A percentile compares a stretch with the other conserved stretches of the same genome.
These are phyloP conservation scores for Trichoderma endophyticum DNA, from an alignment of 2,329 filamentous ascomycete species.

Conservation along the genomic window DNA sequence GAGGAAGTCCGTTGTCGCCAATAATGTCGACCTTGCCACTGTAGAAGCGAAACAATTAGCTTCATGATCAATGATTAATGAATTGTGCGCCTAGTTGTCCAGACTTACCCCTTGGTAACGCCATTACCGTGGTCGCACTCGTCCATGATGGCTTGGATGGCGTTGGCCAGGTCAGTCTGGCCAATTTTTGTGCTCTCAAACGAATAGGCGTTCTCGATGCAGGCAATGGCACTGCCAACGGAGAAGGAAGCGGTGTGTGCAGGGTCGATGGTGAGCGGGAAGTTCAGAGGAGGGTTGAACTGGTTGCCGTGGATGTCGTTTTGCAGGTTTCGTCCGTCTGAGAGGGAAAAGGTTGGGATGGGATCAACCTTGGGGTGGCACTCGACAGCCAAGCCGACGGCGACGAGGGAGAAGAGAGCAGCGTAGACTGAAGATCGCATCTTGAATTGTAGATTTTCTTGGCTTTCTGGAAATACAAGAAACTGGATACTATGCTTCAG, in stretches of 20 bases:
- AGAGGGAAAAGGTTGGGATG: slow-evolving; percentile 2
- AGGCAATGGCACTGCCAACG: slow-evolving; percentile 2
- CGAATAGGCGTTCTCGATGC: background rate
- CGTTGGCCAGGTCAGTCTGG: background rate
- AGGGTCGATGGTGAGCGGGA: background rate
- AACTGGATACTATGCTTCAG: background rate
- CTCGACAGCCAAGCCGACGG: background rate
- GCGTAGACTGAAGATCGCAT: background rate
- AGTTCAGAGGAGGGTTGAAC: background rate
- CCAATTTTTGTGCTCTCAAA: background rate
- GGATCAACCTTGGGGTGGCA: background rate
- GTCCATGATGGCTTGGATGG: background rate
- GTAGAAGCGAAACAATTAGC: background rate
- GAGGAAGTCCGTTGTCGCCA: background rate
- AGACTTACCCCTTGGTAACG: background rate
- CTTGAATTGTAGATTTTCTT: background rate
- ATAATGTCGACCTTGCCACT: background rate
- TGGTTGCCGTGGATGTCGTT: slow-evolving; percentile 8
- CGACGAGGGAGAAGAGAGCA: slow-evolving; percentile 2
- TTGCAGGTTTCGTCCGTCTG: background rate
- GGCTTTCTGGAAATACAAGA: background rate
- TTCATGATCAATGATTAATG: too few species aligned
- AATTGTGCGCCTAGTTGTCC: background rate
- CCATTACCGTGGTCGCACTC: background rate
- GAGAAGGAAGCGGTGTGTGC: background rate